These are phyloP conservation scores for Wickerhamiella qilinensis DNA, from an alignment of 805 yeast genomes.

Conservation along the genomic window DNA sequence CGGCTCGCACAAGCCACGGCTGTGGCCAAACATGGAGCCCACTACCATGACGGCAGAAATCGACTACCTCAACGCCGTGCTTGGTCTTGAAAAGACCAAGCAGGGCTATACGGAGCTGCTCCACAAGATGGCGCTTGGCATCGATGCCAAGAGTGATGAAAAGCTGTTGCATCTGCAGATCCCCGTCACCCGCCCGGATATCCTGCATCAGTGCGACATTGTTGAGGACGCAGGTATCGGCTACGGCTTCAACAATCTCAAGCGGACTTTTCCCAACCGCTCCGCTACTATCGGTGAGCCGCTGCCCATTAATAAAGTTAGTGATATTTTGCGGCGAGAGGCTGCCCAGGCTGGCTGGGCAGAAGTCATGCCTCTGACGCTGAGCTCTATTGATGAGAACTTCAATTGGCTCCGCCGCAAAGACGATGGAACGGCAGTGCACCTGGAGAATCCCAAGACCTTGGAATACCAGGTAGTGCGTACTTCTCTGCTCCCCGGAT, in stretches of 20 bases:
- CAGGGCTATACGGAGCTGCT: constrained; percentile 54
- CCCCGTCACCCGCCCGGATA: constrained; percentile 92
- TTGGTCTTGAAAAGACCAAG: constrained; percentile 63
- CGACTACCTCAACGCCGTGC: constrained; percentile 75
- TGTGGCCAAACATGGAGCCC: constrained; percentile 56
- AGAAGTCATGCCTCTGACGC: constrained; percentile 88
- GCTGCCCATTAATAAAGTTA: constrained; percentile 75
- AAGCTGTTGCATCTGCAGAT: constrained; percentile 43
- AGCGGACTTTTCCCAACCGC: constrained; percentile 63
- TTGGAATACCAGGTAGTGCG: constrained; percentile 94
- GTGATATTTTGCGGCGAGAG: constrained; percentile 81
- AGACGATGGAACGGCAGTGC: constrained; percentile 63
- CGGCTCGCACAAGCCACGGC: constrained; percentile 61
- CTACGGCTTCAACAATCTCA: constrained; percentile 82
- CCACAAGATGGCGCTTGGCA: constrained; percentile 65
- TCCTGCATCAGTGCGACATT: constrained; percentile 91
- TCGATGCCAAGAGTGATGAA: constrained; percentile 34
- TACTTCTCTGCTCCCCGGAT: constrained; percentile 86
- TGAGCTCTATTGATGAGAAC: constrained; percentile 95
- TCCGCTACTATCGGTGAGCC: constrained; percentile 71
- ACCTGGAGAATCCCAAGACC: constrained; percentile 92
- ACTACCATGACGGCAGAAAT: constrained; percentile 61
- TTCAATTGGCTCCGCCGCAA: constrained; percentile 62
- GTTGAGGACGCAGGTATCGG: constrained; percentile 98
- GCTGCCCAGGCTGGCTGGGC: constrained; percentile 91